Evolutionary conservation across 768 basidiomycete genomes (phyloP), one percentile per base, ranked within the genome.

Genomic region (Tulasnella sp.): DNA sequence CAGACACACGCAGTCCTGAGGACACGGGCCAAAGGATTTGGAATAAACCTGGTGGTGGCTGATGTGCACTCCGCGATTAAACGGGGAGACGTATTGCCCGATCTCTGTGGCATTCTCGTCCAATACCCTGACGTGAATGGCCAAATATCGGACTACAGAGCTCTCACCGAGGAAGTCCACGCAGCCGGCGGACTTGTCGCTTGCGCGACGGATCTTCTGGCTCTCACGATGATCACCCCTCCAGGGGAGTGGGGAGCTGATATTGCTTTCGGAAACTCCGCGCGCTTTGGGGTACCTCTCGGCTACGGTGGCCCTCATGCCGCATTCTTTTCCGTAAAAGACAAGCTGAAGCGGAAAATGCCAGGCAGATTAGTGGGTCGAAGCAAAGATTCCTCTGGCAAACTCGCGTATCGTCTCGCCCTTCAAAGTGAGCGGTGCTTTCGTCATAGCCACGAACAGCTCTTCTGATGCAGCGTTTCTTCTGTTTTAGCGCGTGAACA

Each of bases 181-280:
- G 86, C 87, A 20, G 82, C 87, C 6, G 93, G 93, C 39, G 95
- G 89, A n/a, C 88, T 98, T 78, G 90, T 98, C 74, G 88, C 93
- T 7, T 93, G 92, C 81, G 95, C 95, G 20, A 95, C 94, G 15
- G 97, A 99, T 85, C 88, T 99, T 74, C 88, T 99, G 55, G 95
- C 97, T 1, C 86, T 99, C 83, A 95, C 96, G 2, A 88, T 95
- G 87, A 87, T 99, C 79, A 95, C 93, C 81, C 94, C 97, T 39
- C 97, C 97, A 18, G 97, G 98, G 77, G 98, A 99, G 87, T 99
- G 97, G 95, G 97, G 97, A 73, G 96, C 96, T 40, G 97, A 99
- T 83, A 90, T 99, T 80, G 96, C 94, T 10, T 86, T 97, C 69
- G 98, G 98, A 51, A 98, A 97, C 83, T 95, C 95, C 20, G 97